Conservation (phyloP, 83 land plant species). For the Picea abies region DNA sequence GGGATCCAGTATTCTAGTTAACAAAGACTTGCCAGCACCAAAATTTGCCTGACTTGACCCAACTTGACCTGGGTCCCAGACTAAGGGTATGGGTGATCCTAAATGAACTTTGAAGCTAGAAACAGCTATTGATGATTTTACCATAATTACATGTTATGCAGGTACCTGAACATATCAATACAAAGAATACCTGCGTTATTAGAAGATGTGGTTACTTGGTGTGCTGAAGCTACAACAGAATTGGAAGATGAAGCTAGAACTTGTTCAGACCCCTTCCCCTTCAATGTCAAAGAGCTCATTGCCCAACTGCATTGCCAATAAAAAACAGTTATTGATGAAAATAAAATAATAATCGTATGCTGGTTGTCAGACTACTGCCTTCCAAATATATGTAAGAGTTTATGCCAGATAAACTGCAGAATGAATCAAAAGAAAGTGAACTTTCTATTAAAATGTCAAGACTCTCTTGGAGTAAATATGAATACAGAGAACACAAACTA, state of each 20-base stretch:
- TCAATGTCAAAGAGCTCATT: slow-evolving; percentile 83
- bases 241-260: slow-evolving; percentile 34
- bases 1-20: no score
- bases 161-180: no score
- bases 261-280: slow-evolving; percentile 74
- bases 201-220: background rate
- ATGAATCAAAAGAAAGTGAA: background rate
- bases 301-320: slow-evolving; percentile 80
- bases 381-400: background rate
- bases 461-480: background rate
- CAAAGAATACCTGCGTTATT: slow-evolving; percentile 14
- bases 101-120: no score
- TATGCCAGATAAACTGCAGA: background rate
- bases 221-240: slow-evolving; percentile 15
- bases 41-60: no score
- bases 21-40: no score
- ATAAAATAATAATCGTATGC: background rate
- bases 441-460: background rate
- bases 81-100: no score
- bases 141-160: no score
- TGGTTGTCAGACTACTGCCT: background rate
- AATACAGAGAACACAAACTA: background rate
- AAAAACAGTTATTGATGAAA: background rate
- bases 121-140: no score
- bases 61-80: no score